These are phyloP conservation scores for Begonia fuchsioides DNA, from an alignment of 306 rosid species.

Conservation along the genomic window DNA sequence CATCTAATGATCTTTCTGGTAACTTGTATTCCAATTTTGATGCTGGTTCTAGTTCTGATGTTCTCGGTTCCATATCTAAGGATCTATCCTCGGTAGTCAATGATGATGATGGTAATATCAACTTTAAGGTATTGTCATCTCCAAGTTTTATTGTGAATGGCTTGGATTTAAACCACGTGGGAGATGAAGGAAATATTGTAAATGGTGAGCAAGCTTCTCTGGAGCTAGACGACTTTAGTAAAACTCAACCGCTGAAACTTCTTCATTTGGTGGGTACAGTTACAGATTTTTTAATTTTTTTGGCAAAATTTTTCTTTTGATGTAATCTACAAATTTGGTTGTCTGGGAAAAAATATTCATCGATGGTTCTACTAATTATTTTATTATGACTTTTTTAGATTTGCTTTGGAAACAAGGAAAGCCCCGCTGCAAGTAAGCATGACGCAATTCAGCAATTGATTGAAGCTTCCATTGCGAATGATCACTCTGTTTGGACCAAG, in stretches of 20 bases:
- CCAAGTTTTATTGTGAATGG: constrained; percentile 25
- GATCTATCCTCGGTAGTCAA: constrained; percentile 24
- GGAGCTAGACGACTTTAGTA: constrained; percentile 35
- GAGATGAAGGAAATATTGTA: constrained; percentile 30
- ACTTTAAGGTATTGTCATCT: constrained; percentile 41
- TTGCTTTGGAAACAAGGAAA: constrained; percentile 53
- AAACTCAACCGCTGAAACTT: constrained; percentile 47
- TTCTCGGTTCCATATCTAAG: constrained; percentile 33
- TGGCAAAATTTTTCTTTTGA: too few relatives aligned
- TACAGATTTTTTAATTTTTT: background rate
- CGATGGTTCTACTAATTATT: background rate
- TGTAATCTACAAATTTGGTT: background rate
- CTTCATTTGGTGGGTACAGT: constrained; percentile 64
- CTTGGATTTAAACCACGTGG: constrained; percentile 32
- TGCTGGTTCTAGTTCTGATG: constrained; percentile 30
- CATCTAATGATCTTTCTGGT: constrained; percentile 54
- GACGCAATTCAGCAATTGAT: constrained; percentile 72
- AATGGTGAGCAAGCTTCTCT: constrained; percentile 30
- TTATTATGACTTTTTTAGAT: constrained; percentile 31
- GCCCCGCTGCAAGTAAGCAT: constrained; percentile 43
- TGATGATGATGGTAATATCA: constrained; percentile 24
- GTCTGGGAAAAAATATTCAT: background rate
- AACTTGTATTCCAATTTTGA: constrained; percentile 35
- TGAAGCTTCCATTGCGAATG: constrained; percentile 65
- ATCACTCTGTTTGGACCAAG: constrained; percentile 73